These are phyloP conservation scores for Eucalyptus virginea DNA, from an alignment of 345 rosid species.

Conservation along the genomic window DNA sequence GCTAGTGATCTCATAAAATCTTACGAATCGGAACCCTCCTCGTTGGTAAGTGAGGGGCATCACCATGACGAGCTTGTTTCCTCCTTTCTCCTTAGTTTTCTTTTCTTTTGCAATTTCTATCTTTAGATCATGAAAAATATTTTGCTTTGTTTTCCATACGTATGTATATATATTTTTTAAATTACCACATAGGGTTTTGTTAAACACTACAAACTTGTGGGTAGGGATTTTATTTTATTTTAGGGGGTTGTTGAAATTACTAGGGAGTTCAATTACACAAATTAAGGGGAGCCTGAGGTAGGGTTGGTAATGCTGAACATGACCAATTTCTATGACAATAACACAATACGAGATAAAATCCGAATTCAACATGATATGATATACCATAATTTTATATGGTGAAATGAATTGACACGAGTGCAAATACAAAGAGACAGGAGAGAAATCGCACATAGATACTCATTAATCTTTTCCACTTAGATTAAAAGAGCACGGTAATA, in stretches of 20 bases:
- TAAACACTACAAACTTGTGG: too few species aligned
- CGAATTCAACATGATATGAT: not conserved
- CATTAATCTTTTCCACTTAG: not conserved
- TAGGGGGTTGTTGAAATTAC: not conserved
- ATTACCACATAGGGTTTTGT: not conserved
- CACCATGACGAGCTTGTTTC: not conserved
- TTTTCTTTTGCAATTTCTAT: not conserved
- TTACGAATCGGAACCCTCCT: rapidly evolving
- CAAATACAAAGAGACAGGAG: not conserved
- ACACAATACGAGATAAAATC: not conserved
- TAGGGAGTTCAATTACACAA: not conserved
- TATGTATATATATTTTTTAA: rapidly evolving
- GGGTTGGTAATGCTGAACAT: not conserved
- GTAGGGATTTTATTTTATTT: not conserved
- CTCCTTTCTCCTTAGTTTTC: not conserved
- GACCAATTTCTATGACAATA: rapidly evolving
- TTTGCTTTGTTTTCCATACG: not conserved
- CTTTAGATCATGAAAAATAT: not conserved
- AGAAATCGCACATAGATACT: not conserved
- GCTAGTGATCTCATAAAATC: rapidly evolving
- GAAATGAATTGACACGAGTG: not conserved
- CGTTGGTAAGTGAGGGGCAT: rapidly evolving
- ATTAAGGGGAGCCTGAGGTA: rapidly evolving
- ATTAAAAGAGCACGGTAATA: not conserved
- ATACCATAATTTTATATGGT: not conserved